Conservation (phyloP, 2,329 filamentous ascomycete genomes). For the Orbilia quercus region DNA sequence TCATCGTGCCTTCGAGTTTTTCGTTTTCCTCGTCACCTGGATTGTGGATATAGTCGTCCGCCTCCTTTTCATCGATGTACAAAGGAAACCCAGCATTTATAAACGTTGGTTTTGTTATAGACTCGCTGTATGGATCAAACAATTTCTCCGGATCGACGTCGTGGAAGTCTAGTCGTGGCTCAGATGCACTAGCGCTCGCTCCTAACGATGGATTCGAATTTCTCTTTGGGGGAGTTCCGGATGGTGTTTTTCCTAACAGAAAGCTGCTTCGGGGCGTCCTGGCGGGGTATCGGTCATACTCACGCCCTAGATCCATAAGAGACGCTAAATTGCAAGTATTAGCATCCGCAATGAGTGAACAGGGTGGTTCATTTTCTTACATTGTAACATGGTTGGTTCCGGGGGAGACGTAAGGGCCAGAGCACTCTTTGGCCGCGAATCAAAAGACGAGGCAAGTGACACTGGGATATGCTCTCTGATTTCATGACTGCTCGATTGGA, state of each 20-base stretch:
- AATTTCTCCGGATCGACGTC: slow-evolving; percentile 31
- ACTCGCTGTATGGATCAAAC: slow-evolving; percentile 37
- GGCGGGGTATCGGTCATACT: slow-evolving; percentile 52
- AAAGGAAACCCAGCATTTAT: slow-evolving; percentile 64
- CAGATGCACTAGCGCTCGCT: slow-evolving; percentile 5
- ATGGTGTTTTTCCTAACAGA: slow-evolving; percentile 34
- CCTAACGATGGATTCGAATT: slow-evolving; percentile 27
- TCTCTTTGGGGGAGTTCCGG: slow-evolving; percentile 35
- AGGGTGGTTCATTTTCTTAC: slow-evolving; percentile 7
- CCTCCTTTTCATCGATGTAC: slow-evolving; percentile 67
- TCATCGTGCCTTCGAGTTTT: slow-evolving; percentile 45
- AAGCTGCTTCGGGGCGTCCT: slow-evolving; percentile 46
- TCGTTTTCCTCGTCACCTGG: slow-evolving; percentile 67
- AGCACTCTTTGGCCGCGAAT: slow-evolving; percentile 19
- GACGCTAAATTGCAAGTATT: slow-evolving; percentile 21
- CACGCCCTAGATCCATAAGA: slow-evolving; percentile 49
- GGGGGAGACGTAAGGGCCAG: slow-evolving; percentile 19
- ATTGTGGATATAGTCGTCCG: slow-evolving; percentile 69
- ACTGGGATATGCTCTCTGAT: slow-evolving; percentile 4
- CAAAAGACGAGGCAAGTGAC: slow-evolving; percentile 22
- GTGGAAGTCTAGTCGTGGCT: not conserved
- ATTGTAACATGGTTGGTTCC: slow-evolving; percentile 36
- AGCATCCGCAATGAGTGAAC: too few species aligned
- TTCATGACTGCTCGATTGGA: not conserved
- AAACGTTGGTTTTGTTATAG: slow-evolving; percentile 61